Base-by-base conservation (phyloP, 2,329 filamentous ascomycete genomes). In the Triangularia setosa region DNA sequence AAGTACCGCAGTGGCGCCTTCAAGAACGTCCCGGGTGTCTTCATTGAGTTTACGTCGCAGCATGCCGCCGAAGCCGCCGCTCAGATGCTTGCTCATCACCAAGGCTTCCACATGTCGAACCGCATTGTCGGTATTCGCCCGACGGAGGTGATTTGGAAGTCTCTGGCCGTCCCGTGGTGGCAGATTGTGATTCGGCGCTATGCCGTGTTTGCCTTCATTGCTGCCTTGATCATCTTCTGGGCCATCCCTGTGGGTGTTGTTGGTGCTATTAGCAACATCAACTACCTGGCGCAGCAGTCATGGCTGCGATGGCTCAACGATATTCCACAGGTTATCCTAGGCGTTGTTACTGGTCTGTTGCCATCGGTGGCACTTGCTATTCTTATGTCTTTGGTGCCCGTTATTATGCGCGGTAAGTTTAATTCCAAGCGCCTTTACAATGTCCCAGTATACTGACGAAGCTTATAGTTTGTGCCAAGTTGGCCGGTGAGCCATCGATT, bases 21-120 rank as follows among this genome's bases (percentile, higher is more conserved):
- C 55, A 84, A 87, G 66, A 84, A 87, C 67, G 80, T 92, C 30
- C 87, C 89, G 14, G 89, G 92, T 23, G 91, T 95, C 11, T 99
- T 99, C 72, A 88, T 99, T 68, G 93, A 98, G 74, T 99, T 98
- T 73, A 83, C 86, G 66, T 87, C 84, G 1, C 92, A 97, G 74
- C 85, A 90, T 62, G 90, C 91, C 63, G 95, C 95, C 14, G 93
- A 99, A 76, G 84, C 86, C 61, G 94, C 94, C 14, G 94, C 87
- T 75, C 95, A 99, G 76, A 88, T 90, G 24, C 83, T 98, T 8
- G 88, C 93, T 2, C 93, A 97, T 76, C 93, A 97, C 77, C 88
- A 92, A 64, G 90, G 91, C 33, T 80, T 96, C 40, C 92, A 94
- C 73, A 93, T 99, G 88, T 84, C 90, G 3, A 92, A 92, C 27